phyloP scores from a whole-genome alignment of 306 rosid species.

The Glycine latifolia region DNA sequence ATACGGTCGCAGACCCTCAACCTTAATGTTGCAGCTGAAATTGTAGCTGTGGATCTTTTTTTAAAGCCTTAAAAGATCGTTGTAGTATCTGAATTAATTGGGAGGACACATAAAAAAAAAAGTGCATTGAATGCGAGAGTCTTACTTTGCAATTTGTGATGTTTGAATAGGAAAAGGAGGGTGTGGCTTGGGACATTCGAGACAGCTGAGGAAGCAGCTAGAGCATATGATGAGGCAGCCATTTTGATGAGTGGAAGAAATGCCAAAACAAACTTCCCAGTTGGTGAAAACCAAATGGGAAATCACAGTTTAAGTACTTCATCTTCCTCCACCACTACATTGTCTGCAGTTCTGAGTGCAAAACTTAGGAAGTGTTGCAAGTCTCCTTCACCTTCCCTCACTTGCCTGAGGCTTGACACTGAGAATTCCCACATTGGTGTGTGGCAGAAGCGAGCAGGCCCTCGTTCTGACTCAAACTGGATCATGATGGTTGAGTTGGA shows the following conservation, averaged over 20 bases:
- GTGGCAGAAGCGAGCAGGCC: conserved; percentile 80
- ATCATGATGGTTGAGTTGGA: conserved; percentile 82
- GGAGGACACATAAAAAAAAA: background rate
- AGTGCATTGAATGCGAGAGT: conserved; percentile 29
- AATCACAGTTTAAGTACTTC: background rate
- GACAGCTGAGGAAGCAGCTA: conserved; percentile 83
- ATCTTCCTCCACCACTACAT: conserved; percentile 49
- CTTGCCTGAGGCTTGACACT: conserved; percentile 85
- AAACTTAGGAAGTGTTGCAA: conserved; percentile 75
- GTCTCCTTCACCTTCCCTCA: conserved; percentile 75
- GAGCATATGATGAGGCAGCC: conserved; percentile 91
- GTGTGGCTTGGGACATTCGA: conserved; percentile 91
- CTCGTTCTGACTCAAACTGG: conserved; percentile 72
- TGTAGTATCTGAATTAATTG: conserved; percentile 2
- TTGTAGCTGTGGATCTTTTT: background rate
- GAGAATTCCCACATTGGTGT: conserved; percentile 81
- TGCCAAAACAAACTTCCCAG: conserved; percentile 86
- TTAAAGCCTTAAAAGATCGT: background rate
- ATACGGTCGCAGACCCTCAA: too few species aligned
- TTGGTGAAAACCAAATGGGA: conserved; percentile 18
- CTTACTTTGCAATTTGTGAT: conserved; percentile 9
- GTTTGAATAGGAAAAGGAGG: conserved; percentile 69
- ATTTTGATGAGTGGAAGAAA: conserved; percentile 78
- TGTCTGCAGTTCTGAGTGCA: conserved; percentile 65
- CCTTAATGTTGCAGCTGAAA: too few species aligned